Evolutionary conservation across 768 basidiomycete genomes (phyloP).

Genomic region (Tricholoma sp.): DNA sequence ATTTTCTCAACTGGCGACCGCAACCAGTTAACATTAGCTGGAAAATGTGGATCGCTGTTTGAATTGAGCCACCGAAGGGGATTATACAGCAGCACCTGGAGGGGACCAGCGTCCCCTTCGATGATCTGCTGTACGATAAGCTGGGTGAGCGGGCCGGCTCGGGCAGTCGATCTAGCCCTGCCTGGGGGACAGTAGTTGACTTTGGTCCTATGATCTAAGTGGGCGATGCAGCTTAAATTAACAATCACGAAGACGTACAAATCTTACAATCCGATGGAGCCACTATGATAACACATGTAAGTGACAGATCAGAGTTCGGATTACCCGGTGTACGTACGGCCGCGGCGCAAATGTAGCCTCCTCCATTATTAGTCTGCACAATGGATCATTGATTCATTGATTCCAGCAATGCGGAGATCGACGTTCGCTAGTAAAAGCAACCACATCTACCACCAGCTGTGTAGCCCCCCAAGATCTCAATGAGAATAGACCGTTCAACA

Average conservation of each 20-base stretch:
- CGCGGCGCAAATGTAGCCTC: conserved; percentile 55
- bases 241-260: neutral
- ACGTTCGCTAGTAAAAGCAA: conserved; percentile 11
- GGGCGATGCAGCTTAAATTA: neutral
- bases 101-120: conserved; percentile 38
- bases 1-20: conserved; percentile 33
- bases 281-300: conserved; percentile 22
- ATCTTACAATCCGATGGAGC: conserved; percentile 40
- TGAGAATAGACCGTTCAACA: conserved; percentile 42
- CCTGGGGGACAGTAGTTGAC: conserved; percentile 46
- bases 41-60: conserved; percentile 38
- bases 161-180: conserved; percentile 46
- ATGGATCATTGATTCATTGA: too few species aligned
- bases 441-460: conserved; percentile 55
- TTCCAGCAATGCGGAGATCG: too few species aligned
- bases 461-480: conserved; percentile 45
- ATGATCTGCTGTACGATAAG: conserved; percentile 42
- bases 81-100: conserved; percentile 41
- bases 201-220: conserved; percentile 47
- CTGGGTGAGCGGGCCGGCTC: conserved; percentile 45
- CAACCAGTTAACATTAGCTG: conserved; percentile 42
- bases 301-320: too few species aligned
- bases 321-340: conserved; percentile 34
- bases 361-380: conserved; percentile 43
- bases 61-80: conserved; percentile 44